Base-by-base conservation (phyloP, 2,329 filamentous ascomycete genomes). In the Ophiostoma triangulosporum region DNA sequence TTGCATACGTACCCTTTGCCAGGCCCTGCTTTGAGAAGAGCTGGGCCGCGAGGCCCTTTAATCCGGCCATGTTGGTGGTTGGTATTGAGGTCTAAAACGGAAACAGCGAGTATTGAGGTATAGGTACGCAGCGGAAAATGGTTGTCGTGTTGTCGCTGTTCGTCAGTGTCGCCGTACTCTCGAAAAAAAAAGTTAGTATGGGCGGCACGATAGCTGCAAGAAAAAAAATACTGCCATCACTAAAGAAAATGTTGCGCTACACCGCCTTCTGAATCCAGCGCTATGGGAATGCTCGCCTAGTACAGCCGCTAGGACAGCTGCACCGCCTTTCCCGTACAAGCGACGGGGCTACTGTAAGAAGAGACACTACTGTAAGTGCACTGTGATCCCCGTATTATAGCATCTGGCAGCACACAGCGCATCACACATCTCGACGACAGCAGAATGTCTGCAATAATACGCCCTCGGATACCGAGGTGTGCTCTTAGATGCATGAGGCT, bases 11-110 rank as follows among this genome's bases (percentile, higher is more conserved):
- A 86, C 84, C 84, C 68, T 80, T 79, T 1, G 71, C 72, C 48
- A 78, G 73, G 43, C 76, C 73, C 60, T 84, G 80, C 52, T 83
- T 78, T 54, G 78, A 74, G 59, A 87, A 73, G 45, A 82, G 73
- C 64, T 78, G 74, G 46, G 78, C 76, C 46, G 77, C 56, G 17
- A 57, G 72, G 52, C 76, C 73, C 57, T 73, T 77, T 60, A 66
- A 56, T 59, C 70, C 74, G 27, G 68, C 70, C 73, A 82, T 82
- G 57, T 61, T 70, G 35, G 43, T 45, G 49, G 49, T 53, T 36
- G 26, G 12, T 15, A 3, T 54, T 29, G 20, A 49, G 14, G 24
- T 29, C 12, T 4, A 15, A 27, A n/a, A n/a, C 3, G n/a, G 22
- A 15, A 5, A 8, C 4, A 43, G 36, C 12, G 6, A 14, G 15